Conservation (phyloP, 1,284 basidiomycete species). For the Ustilago crameri region DNA sequence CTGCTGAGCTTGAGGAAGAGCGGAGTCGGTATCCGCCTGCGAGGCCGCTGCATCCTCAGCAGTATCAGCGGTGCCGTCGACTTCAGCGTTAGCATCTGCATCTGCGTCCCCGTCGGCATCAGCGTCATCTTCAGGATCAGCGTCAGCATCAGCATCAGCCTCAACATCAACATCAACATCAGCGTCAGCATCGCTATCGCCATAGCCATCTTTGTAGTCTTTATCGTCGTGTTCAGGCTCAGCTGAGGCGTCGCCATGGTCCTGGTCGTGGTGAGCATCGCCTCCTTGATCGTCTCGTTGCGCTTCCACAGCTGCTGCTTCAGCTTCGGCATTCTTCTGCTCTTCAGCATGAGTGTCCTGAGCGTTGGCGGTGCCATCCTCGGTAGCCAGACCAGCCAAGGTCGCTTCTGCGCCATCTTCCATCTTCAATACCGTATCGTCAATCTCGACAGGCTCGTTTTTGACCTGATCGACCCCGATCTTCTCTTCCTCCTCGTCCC, state of each 20-base stretch:
- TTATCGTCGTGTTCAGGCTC: conserved; percentile 26
- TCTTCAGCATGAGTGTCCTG: background rate
- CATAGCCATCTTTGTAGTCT: background rate
- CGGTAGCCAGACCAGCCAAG: background rate
- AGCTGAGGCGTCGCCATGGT: conserved; percentile 12
- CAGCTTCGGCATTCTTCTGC: background rate
- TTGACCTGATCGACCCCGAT: conserved; percentile 7
- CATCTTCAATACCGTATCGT: background rate
- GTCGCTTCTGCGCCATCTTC: background rate
- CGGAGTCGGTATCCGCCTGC: conserved; percentile 17
- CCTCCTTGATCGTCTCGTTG: no score
- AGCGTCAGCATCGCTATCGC: no score
- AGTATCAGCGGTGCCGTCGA: background rate
- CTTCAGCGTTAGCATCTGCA: conserved; percentile 10
- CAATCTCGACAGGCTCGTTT: background rate
- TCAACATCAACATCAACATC: conserved; percentile 12
- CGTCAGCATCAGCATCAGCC: conserved; percentile 10
- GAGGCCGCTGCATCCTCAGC: conserved; percentile 13
- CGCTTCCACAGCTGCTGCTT: background rate
- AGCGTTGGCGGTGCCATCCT: background rate
- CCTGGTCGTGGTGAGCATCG: no score
- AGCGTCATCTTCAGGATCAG: conserved; percentile 15
- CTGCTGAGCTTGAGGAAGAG: background rate
- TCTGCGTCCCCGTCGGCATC: conserved; percentile 19
- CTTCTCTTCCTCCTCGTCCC: background rate